Evolutionary conservation across 164 flowering plant genomes (phyloP).

Genomic region (Tetrastigma voinierianum): DNA sequence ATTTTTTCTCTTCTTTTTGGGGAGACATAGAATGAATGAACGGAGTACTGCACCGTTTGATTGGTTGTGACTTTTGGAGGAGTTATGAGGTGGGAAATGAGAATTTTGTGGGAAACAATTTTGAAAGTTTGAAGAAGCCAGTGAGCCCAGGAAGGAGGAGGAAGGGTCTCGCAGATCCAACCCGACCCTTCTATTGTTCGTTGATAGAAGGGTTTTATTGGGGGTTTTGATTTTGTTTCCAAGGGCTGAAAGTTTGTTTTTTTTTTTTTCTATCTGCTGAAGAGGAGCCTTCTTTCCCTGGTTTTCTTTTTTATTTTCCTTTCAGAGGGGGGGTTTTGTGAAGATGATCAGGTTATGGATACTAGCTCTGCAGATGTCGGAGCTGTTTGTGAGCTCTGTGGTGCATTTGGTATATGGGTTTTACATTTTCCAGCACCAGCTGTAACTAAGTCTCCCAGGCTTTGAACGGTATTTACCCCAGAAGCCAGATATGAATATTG

Average conservation of each 20-base stretch:
- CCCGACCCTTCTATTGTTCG: neutral
- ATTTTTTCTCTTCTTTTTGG: neutral
- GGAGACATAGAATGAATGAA: neutral
- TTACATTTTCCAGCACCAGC: constrained; percentile 90
- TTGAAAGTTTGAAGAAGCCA: constrained; percentile 10
- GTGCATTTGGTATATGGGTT: constrained; percentile 85
- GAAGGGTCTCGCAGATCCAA: neutral
- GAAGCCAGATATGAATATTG: constrained; percentile 35
- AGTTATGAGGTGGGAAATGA: constrained; percentile 19
- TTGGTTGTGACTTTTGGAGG: neutral
- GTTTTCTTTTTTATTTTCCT: neutral
- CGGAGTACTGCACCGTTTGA: neutral
- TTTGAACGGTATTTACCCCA: constrained; percentile 37
- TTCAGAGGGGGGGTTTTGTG: neutral
- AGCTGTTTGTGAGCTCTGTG: constrained; percentile 73
- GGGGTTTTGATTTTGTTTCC: neutral
- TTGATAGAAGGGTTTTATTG: neutral
- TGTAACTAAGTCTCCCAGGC: constrained; percentile 70
- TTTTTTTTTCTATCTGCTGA: neutral
- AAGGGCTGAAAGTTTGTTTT: neutral
- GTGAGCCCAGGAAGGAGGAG: neutral
- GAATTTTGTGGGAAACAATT: constrained; percentile 20
- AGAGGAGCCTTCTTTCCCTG: constrained; percentile 21
- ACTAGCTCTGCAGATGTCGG: constrained; percentile 46
- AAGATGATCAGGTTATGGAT: constrained; percentile 59